Percentiles rank a stretch among this genome's conserved stretches.
These are phyloP conservation scores for Pulveroboletus sp. DNA, from an alignment of 768 basidiomycete species.

Conservation along the genomic window DNA sequence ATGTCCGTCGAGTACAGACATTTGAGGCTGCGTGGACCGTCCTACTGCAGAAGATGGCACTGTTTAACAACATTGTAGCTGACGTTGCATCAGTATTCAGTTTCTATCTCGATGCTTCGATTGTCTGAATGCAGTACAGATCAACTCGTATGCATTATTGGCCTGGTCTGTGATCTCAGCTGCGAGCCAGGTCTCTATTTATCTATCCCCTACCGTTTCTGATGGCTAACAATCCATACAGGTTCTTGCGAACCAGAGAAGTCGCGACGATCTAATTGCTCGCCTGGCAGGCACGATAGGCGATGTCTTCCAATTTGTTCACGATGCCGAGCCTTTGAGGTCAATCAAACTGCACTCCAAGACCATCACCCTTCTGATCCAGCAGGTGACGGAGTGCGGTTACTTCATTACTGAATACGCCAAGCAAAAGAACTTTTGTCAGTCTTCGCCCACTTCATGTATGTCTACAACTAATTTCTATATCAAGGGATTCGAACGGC, in stretches of 20 bases:
- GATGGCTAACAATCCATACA: not conserved
- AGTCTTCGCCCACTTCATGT: not conserved
- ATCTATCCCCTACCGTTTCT: not conserved
- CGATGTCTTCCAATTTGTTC: not conserved
- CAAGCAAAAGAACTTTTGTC: not conserved
- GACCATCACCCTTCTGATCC: not conserved
- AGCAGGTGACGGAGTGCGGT: not conserved
- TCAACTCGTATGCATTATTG: not conserved
- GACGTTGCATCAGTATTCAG: not conserved
- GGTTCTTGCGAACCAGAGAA: not conserved
- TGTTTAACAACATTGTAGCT: not conserved
- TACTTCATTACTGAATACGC: not conserved
- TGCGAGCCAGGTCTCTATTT: not conserved
- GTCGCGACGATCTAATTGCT: not conserved
- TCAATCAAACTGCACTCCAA: not conserved
- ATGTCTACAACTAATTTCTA: not conserved
- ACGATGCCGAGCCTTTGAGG: not conserved
- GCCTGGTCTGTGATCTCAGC: slow-evolving; percentile 2
- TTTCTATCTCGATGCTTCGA: not conserved
- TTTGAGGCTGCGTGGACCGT: not conserved
- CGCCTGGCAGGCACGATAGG: not conserved
- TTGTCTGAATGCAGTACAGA: not conserved
- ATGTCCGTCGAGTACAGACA: not conserved
- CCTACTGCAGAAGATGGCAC: not conserved
- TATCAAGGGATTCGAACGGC: not conserved